These are phyloP conservation scores for Blastomyces percursus DNA, from an alignment of 2,329 filamentous ascomycete species.

Conservation along the genomic window DNA sequence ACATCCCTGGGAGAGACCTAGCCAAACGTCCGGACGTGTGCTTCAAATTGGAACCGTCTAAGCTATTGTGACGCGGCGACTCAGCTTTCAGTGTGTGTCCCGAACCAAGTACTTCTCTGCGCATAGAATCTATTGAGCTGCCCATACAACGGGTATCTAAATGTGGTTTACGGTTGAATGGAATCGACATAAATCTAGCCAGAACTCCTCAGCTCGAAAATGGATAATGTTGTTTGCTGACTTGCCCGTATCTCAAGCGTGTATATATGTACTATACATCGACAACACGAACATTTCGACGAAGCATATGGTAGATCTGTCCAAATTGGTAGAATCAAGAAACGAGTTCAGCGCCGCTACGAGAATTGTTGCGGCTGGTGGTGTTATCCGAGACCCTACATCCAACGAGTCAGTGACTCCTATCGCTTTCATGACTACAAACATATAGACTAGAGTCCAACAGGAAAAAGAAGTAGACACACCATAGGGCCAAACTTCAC, in stretches of 20 bases:
- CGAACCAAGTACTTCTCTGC: too few species aligned
- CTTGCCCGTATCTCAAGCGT: not conserved
- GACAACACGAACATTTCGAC: too few species aligned
- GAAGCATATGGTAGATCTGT: too few species aligned
- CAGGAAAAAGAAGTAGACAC: not conserved
- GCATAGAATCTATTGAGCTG: too few species aligned
- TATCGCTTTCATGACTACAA: not conserved
- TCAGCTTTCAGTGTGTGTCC: too few species aligned
- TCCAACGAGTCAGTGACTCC: not conserved
- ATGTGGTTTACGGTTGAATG: too few species aligned
- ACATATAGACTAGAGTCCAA: not conserved
- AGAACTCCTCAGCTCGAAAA: not conserved
- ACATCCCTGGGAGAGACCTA: too few species aligned
- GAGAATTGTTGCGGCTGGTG: not conserved
- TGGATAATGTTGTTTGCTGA: not conserved
- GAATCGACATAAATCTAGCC: too few species aligned
- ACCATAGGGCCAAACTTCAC: not conserved
- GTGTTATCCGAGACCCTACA: not conserved
- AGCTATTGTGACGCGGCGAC: too few species aligned
- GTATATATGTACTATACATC: not conserved
- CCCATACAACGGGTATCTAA: too few species aligned
- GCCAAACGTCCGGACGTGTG: too few species aligned
- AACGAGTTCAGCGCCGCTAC: not conserved
- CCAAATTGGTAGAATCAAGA: not conserved
- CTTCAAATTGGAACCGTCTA: too few species aligned